Conservation (phyloP, 2,329 filamentous ascomycete genomes). For the Pseudohalonectria lignicola region DNA sequence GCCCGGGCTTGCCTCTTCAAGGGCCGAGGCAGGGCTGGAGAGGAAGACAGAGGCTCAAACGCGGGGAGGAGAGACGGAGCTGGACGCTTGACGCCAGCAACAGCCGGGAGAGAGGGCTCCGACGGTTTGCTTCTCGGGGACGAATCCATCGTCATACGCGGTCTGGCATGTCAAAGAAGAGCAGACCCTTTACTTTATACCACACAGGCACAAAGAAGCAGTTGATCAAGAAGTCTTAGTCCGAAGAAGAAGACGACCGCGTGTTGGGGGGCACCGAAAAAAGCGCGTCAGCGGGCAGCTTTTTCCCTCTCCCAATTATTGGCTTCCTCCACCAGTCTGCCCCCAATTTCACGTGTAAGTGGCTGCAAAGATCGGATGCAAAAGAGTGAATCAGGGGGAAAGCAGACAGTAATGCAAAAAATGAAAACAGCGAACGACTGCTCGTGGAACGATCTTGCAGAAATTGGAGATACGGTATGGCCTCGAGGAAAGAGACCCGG, state of each 20-base stretch:
- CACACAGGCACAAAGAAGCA: conserved; percentile 10
- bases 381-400: not conserved
- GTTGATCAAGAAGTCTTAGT: too few species aligned
- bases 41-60: conserved; percentile 72
- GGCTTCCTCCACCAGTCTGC: too few species aligned
- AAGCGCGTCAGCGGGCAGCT: too few species aligned
- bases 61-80: conserved; percentile 63
- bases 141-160: conserved; percentile 24
- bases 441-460: not conserved
- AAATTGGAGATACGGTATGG: not conserved
- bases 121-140: conserved; percentile 18
- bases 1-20: conserved; percentile 52
- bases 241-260: too few species aligned
- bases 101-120: conserved; percentile 23
- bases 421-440: not conserved
- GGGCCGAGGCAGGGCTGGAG: conserved; percentile 58
- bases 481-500: not conserved
- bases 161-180: conserved; percentile 8
- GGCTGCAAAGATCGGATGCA: too few species aligned
- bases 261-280: too few species aligned
- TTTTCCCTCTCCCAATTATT: too few species aligned
- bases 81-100: conserved; percentile 45
- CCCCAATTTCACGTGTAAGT: too few species aligned
- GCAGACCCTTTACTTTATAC: too few species aligned
- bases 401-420: not conserved